These are phyloP conservation scores for Posidonia oceanica DNA, from an alignment of 116 monocot genomes.

Conservation along the genomic window DNA sequence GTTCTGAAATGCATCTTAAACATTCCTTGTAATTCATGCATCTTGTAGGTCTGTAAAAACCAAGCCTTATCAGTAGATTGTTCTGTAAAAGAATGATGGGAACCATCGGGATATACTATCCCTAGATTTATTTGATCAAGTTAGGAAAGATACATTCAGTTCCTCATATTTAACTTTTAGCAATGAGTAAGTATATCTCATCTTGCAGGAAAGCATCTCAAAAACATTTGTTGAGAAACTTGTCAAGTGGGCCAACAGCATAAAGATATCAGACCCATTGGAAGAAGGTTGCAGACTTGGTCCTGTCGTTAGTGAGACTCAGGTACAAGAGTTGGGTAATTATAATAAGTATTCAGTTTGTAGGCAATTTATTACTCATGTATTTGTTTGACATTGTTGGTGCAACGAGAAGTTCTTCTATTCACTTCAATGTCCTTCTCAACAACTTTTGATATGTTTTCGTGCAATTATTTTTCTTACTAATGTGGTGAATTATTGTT, in stretches of 20 bases:
- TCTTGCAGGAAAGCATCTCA: conserved; percentile 74
- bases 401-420: neutral
- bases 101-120: neutral
- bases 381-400: neutral
- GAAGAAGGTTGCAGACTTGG: conserved; percentile 99
- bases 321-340: conserved; percentile 29
- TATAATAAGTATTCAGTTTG: neutral
- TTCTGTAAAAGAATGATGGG: neutral
- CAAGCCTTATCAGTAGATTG: no score
- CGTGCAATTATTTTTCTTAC: neutral
- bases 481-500: neutral
- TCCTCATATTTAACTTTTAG: neutral
- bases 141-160: neutral
- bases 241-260: conserved; percentile 70
- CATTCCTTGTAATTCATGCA: no score
- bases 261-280: conserved; percentile 94
- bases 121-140: neutral
- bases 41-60: no score
- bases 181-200: neutral
- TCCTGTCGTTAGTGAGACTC: conserved; percentile 83
- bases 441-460: neutral
- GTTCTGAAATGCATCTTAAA: no score
- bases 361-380: neutral
- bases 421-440: neutral
- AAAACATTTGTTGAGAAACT: conserved; percentile 65